phyloP scores from a whole-genome alignment of 192 early-diverging fungal genomes.

The Martensiomyces pterosporus region DNA sequence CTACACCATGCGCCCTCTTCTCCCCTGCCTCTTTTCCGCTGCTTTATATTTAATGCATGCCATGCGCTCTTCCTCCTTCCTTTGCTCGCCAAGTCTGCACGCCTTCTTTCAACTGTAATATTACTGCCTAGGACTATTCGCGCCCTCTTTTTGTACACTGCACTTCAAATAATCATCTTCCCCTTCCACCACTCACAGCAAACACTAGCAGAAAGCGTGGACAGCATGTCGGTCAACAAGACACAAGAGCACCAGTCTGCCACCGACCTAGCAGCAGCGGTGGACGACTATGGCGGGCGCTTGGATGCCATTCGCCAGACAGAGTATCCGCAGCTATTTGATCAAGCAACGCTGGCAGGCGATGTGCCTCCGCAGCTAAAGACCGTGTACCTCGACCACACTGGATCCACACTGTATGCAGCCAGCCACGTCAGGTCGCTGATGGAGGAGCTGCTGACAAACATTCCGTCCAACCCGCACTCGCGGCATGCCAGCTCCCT shows the following conservation, averaged over 20 bases:
- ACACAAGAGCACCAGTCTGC: no score
- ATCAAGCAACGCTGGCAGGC: not conserved
- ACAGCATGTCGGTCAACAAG: no score
- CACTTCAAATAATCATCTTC: not conserved
- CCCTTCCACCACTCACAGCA: no score
- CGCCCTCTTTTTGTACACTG: no score
- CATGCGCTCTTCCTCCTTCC: no score
- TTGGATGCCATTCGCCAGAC: slow-evolving; percentile 49
- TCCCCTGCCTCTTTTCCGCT: no score
- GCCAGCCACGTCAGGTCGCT: slow-evolving; percentile 43
- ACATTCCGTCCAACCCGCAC: slow-evolving; percentile 65
- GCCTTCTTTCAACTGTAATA: not conserved
- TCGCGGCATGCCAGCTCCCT: slow-evolving; percentile 56
- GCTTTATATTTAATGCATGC: no score
- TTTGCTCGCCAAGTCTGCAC: not conserved
- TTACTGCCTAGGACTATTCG: no score
- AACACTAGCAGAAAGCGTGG: no score
- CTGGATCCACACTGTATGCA: slow-evolving; percentile 57
- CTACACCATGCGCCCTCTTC: no score
- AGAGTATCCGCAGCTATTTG: slow-evolving; percentile 57
- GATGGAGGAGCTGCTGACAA: slow-evolving; percentile 41
- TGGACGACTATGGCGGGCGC: slow-evolving; percentile 41
- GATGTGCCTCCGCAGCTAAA: slow-evolving; percentile 23
- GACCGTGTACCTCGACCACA: slow-evolving; percentile 60
- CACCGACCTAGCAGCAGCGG: slow-evolving; percentile 1